Conservation (phyloP, 2,329 filamentous ascomycete species). For the Lasiodiplodia sp. region DNA sequence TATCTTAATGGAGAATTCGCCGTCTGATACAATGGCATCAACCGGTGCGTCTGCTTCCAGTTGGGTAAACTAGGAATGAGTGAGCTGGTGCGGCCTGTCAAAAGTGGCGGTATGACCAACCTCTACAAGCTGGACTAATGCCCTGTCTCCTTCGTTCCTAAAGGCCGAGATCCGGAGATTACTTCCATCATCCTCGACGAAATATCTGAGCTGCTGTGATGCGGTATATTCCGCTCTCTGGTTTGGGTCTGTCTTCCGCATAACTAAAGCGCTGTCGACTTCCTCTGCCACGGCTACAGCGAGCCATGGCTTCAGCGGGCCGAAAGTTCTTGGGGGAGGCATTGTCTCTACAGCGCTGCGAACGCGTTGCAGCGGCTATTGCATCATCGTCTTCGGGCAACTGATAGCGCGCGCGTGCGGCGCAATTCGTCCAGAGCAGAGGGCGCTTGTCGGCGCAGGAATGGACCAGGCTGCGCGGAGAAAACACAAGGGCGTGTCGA, state of each 20-base stretch:
- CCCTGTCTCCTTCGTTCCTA: slow-evolving; percentile 12
- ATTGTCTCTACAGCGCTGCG: background rate
- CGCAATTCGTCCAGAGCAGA: background rate
- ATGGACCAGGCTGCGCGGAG: background rate
- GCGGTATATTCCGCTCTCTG: too few relatives aligned
- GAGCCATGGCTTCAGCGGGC: slow-evolving; percentile 4
- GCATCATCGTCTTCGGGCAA: background rate
- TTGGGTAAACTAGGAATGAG: background rate
- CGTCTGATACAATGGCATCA: slow-evolving; percentile 40
- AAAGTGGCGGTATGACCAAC: slow-evolving; percentile 25
- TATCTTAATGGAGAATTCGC: slow-evolving; percentile 35
- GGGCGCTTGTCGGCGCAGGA: background rate
- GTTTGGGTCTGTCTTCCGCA: background rate
- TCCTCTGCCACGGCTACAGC: background rate
- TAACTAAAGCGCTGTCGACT: background rate
- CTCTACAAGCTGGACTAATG: slow-evolving; percentile 38
- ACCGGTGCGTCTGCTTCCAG: slow-evolving; percentile 33
- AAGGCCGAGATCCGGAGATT: slow-evolving; percentile 40
- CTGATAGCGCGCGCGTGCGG: background rate
- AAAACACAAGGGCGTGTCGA: background rate
- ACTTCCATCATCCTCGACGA: slow-evolving; percentile 46
- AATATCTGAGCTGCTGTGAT: slow-evolving; percentile 14
- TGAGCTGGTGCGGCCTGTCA: background rate
- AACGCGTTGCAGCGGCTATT: background rate
- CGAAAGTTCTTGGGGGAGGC: background rate